Evolutionary conservation across 2,329 filamentous ascomycete species (phyloP), one percentile per base, ranked within the genome.

Genomic region (Curvularia verruculosa): DNA sequence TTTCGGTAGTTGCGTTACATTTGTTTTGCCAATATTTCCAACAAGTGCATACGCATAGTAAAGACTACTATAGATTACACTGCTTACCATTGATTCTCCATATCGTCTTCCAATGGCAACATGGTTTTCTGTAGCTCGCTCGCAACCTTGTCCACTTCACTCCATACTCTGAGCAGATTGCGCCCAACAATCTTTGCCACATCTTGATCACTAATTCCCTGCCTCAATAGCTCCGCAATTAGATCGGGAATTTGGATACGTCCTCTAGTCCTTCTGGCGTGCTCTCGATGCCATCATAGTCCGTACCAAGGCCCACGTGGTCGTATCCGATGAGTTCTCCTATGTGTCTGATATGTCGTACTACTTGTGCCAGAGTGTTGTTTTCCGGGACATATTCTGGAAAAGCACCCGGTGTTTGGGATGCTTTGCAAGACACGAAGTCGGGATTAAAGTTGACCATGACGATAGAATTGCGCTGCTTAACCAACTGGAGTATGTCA

Each of bases 401-500:
- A 5, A 96, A 71, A 0, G 89, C 89, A 40, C 85, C 84, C 15
- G 82, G 78, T 3, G 83, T 80, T 29, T 84, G 81, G 1, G 83
- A 79, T 9, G 85, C 82, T 1, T 83, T 80, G 74, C 93, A 96
- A 26, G 88, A 90, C 59, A 96, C 86, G 74, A 96, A 97, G 18
- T 87, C 87, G 0, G 92, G 91, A 15, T 85, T 81, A 70, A 96
- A 96, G 74, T 96, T 97, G 60, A 97, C 86, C 92, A 97, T 96
- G 51, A 97, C 90, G 9, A 98, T 69, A 3, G 89, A 89, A 60
- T 88, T 85, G 2, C 84, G 86, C 67, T 85, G 75, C 74, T 90
- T 91, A 36, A 97, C 90, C 1, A 95, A 80, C 37, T 89, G 78
- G 7, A 98, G 80, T 13, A 96, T 86, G 54, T 93, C 85, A 63